Evolutionary conservation across 768 basidiomycete species (phyloP).

Genomic region (Tephrocybe sp.): DNA sequence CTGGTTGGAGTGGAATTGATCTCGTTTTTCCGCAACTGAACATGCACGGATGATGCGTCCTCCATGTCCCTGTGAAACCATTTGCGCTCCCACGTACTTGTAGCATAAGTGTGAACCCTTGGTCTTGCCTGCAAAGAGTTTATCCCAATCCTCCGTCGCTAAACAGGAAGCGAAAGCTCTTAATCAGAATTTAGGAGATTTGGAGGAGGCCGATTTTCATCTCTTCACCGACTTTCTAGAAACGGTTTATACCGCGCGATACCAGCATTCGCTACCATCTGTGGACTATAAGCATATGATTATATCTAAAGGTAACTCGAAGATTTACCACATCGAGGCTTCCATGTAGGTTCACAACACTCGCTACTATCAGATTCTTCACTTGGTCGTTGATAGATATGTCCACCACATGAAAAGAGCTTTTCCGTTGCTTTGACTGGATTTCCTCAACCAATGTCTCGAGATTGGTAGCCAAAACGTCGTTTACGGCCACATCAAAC

Average conservation of each 20-base stretch:
- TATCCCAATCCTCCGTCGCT: slow-evolving; percentile 41
- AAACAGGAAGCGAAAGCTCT: no score
- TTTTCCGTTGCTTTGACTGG: slow-evolving; percentile 15
- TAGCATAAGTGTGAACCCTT: slow-evolving; percentile 63
- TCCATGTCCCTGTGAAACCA: slow-evolving; percentile 54
- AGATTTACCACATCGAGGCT: slow-evolving; percentile 32
- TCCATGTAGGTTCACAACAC: slow-evolving; percentile 18
- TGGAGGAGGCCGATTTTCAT: not conserved
- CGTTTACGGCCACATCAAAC: slow-evolving; percentile 20
- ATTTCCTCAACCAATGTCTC: slow-evolving; percentile 19
- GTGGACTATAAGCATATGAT: not conserved
- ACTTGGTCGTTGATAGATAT: slow-evolving; percentile 23
- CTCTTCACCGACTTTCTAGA: slow-evolving; percentile 17
- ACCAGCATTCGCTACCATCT: slow-evolving; percentile 37
- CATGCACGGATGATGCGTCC: slow-evolving; percentile 55
- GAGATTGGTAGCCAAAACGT: slow-evolving; percentile 33
- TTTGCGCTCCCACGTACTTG: slow-evolving; percentile 62
- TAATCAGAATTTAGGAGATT: no score
- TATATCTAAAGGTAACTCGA: not conserved
- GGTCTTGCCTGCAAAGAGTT: slow-evolving; percentile 48
- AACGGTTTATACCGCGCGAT: slow-evolving; percentile 17
- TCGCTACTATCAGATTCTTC: slow-evolving; percentile 18
- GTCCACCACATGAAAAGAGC: slow-evolving; percentile 18
- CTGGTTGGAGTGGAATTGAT: slow-evolving; percentile 9
- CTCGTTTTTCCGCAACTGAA: slow-evolving; percentile 31